Evolutionary conservation across 2,329 filamentous ascomycete species (phyloP).

Genomic region (Alternaria arbusti): DNA sequence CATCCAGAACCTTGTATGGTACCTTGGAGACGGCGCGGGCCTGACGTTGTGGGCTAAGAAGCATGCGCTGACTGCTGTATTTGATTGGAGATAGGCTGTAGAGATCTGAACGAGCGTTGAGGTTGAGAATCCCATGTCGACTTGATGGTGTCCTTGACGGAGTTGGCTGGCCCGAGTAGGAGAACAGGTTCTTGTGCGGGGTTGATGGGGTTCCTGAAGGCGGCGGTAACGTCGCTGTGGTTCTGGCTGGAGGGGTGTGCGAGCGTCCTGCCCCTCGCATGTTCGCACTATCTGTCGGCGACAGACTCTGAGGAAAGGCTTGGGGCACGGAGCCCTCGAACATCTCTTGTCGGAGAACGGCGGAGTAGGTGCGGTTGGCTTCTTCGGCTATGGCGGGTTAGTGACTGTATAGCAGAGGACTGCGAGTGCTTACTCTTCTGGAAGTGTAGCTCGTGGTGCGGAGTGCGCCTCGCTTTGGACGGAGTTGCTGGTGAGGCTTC

Average conservation of each 20-base stretch:
- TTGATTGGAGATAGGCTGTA: constrained; percentile 96
- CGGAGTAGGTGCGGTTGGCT: constrained; percentile 91
- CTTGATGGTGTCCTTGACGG: constrained; percentile 89
- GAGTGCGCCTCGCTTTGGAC: constrained; percentile 80
- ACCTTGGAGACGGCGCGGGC: constrained; percentile 93
- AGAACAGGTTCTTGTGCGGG: constrained; percentile 96
- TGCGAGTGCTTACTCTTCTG: constrained; percentile 69
- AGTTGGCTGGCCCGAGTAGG: constrained; percentile 85
- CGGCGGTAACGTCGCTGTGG: constrained; percentile 68
- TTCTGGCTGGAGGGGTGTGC: constrained; percentile 78
- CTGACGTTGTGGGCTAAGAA: constrained; percentile 86
- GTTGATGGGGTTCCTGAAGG: constrained; percentile 86
- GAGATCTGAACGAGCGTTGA: constrained; percentile 88
- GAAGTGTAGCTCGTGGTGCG: constrained; percentile 90
- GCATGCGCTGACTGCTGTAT: constrained; percentile 89
- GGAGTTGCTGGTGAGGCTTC: constrained; percentile 92
- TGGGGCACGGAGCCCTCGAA: constrained; percentile 92
- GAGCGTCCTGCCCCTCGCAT: constrained; percentile 73
- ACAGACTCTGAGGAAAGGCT: constrained; percentile 66
- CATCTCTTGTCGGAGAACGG: constrained; percentile 84
- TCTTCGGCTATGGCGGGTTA: constrained; percentile 71
- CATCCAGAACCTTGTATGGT: constrained; percentile 96
- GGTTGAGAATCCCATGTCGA: constrained; percentile 77
- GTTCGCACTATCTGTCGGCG: constrained; percentile 58
- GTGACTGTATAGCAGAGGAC: neutral